Evolutionary conservation across 1,284 basidiomycete species (phyloP).

Genomic region (Austropuccinia psidii): DNA sequence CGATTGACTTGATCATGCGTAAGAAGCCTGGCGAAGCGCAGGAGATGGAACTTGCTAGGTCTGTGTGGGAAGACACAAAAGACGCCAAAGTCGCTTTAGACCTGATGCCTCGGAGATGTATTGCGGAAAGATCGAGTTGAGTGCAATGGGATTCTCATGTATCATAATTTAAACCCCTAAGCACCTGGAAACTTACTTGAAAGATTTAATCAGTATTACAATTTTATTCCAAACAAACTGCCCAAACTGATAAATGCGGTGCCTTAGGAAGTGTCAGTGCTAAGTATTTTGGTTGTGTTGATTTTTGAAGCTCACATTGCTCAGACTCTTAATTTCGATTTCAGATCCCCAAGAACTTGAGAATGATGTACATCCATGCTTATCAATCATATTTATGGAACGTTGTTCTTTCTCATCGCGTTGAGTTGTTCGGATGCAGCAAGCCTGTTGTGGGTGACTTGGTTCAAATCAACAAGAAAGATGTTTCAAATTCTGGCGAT

Average conservation of each 20-base stretch:
- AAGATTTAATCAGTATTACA: slow-evolving; percentile 13
- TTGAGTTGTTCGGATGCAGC: slow-evolving; percentile 66
- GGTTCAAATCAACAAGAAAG: slow-evolving; percentile 54
- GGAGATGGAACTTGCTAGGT: slow-evolving; percentile 55
- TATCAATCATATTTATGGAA: slow-evolving; percentile 99
- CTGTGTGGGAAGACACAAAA: slow-evolving; percentile 29
- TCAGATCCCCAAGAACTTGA: slow-evolving; percentile 86
- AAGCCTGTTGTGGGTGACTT: slow-evolving; percentile 77
- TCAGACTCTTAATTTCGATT: background rate
- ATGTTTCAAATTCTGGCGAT: too few species aligned
- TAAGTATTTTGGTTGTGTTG: background rate
- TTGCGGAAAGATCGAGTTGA: slow-evolving; percentile 33
- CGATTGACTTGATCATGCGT: slow-evolving; percentile 70
- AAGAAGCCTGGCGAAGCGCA: slow-evolving; percentile 80
- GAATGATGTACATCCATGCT: slow-evolving; percentile 96
- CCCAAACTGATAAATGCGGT: slow-evolving; percentile 19
- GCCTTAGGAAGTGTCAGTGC: slow-evolving; percentile 55
- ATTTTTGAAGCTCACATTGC: background rate
- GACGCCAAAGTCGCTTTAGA: slow-evolving; percentile 20
- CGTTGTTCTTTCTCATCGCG: slow-evolving; percentile 82
- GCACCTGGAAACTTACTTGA: background rate
- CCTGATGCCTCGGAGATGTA: slow-evolving; percentile 32
- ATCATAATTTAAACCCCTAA: background rate
- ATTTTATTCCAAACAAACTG: slow-evolving; percentile 23
- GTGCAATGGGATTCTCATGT: background rate